These are phyloP conservation scores for Handroanthus guayacan DNA, from an alignment of 257 asterid genomes.

Conservation along the genomic window DNA sequence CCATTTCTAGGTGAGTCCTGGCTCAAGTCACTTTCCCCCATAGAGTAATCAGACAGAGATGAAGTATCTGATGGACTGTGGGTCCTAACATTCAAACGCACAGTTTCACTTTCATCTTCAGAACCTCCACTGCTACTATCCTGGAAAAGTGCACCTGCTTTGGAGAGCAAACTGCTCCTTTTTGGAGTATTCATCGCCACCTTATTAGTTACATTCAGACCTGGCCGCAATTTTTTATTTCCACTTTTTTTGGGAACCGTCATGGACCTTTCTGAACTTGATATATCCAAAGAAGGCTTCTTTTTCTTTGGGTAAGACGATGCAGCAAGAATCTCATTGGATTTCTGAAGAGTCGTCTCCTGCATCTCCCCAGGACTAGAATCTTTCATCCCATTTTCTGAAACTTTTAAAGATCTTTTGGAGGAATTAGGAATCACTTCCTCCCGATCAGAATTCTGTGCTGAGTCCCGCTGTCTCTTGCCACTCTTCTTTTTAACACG, in stretches of 20 bases:
- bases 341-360: slow-evolving; percentile 38
- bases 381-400: slow-evolving; percentile 42
- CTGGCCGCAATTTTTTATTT: slow-evolving; percentile 34
- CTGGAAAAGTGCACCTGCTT: slow-evolving; percentile 52
- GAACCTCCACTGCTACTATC: slow-evolving; percentile 65
- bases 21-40: slow-evolving; percentile 62
- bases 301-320: slow-evolving; percentile 39
- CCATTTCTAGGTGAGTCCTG: slow-evolving; percentile 57
- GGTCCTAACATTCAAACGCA: slow-evolving; percentile 52
- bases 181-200: slow-evolving; percentile 40
- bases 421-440: slow-evolving; percentile 30
- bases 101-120: slow-evolving; percentile 52
- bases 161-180: slow-evolving; percentile 49
- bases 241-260: slow-evolving; percentile 36
- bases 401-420: slow-evolving; percentile 32
- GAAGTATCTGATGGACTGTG: slow-evolving; percentile 60
- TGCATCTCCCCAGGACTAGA: slow-evolving; percentile 34
- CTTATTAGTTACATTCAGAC: slow-evolving; percentile 39
- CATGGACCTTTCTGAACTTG: slow-evolving; percentile 44
- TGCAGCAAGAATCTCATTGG: slow-evolving; percentile 33
- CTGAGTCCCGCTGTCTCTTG: slow-evolving; percentile 33
- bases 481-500: slow-evolving; percentile 27
- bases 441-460: slow-evolving; percentile 34
- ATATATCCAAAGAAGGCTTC: slow-evolving; percentile 43
- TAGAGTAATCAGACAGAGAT: slow-evolving; percentile 60